Evolutionary conservation across 2,329 filamentous ascomycete genomes (phyloP), one percentile per base, ranked within the genome.

Genomic region (Fusarium temperatum): DNA sequence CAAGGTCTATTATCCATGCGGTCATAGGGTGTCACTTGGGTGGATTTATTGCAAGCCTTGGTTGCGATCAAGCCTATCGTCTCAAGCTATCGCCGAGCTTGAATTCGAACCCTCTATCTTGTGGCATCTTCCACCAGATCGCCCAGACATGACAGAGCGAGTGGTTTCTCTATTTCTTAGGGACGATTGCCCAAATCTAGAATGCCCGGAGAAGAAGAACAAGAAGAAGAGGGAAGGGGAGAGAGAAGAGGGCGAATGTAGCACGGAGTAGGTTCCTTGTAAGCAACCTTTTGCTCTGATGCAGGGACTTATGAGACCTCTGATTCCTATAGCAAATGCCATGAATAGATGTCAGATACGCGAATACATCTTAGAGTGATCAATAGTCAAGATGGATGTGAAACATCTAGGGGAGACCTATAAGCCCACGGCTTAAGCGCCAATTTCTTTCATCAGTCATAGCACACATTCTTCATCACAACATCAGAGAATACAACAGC

Each of bases 331-430:
- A n/a, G n/a, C n/a, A n/a, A 39, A 28, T 18, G 5, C 7, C 1
- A 0, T 28, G 20, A 13, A 55, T 10, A 8, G 4, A 13, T 4
- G 11, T 11, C 14, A 18, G 20, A 6, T 18, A 17, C 5, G 0
- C 5, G 3, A 28, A n/a, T 28, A 1, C 11, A 18, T 3, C 18
- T n/a, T 3, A 28, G 6, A 55, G 35, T 18, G 20, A n/a, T 55
- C 18, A 10, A 11, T n/a, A 38, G 14, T 11, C 6, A 10, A n/a
- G 10, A 14, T 18, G 35, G 20, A 3, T 3, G 24, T 28, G 24
- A n/a, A 2, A 2, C 8, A 14, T 20, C 12, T 6, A 24, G 3
- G 32, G 32, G 3, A 24, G 3, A 20, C 20, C 8, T 53, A 53
- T 36, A 53, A 20, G 12, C 20, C 1, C n/a, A n/a, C 18, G 12